These are phyloP conservation scores for Harrya chromipes DNA, from an alignment of 768 basidiomycete species.

Conservation along the genomic window DNA sequence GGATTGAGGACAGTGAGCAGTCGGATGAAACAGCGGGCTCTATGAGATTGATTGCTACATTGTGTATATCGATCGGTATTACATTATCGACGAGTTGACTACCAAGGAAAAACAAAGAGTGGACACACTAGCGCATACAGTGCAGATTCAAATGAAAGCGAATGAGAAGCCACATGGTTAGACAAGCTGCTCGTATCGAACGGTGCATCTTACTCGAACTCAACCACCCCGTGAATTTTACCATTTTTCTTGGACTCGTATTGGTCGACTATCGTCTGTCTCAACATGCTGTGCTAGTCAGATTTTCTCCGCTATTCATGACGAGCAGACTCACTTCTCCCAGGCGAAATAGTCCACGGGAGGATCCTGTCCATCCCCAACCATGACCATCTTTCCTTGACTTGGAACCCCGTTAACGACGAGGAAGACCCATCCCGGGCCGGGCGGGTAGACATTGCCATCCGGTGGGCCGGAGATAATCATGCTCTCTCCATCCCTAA, in stretches of 20 bases:
- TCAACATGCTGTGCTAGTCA: conserved; percentile 41
- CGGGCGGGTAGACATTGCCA: conserved; percentile 69
- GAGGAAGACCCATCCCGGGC: conserved; percentile 75
- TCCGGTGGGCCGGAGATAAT: conserved; percentile 63
- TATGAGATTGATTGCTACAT: conserved; percentile 40
- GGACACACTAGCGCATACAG: not conserved
- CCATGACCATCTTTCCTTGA: conserved; percentile 56
- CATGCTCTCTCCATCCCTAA: conserved; percentile 45
- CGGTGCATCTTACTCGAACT: conserved; percentile 6
- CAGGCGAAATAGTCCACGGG: conserved; percentile 53
- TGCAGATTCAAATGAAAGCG: not conserved
- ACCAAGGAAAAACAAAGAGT: conserved; percentile 1
- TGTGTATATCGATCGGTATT: conserved; percentile 2
- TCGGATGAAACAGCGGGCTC: conserved; percentile 87
- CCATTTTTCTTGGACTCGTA: conserved; percentile 39
- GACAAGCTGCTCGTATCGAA: not conserved
- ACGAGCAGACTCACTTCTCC: conserved; percentile 48
- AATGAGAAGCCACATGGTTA: not conserved
- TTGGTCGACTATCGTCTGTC: conserved; percentile 48
- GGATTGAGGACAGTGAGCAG: conserved; percentile 88
- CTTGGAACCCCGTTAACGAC: conserved; percentile 67
- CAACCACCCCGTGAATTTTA: conserved; percentile 17
- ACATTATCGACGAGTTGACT: conserved; percentile 10
- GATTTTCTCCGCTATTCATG: not conserved
- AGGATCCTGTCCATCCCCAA: conserved; percentile 65